A percentile compares a stretch with the other conserved stretches of the same genome.
Evolutionary conservation across 805 yeast genomes (phyloP).

Genomic region (Scheffersomyces amazonensis): DNA sequence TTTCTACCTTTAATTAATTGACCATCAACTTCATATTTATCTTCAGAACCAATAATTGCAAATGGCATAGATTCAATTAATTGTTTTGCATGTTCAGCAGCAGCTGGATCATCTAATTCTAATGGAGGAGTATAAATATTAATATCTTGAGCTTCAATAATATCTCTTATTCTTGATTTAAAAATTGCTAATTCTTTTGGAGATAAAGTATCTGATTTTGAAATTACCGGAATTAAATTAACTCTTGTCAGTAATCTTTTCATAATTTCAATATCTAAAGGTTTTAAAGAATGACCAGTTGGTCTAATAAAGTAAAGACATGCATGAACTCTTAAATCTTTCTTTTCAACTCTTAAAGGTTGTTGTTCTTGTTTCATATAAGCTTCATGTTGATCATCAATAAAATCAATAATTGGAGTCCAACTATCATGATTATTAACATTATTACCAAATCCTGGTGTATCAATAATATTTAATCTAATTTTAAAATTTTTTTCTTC

Average conservation of each 20-base stretch:
- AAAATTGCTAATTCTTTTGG: slow-evolving; percentile 65
- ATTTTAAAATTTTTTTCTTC: slow-evolving; percentile 82
- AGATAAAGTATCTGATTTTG: slow-evolving; percentile 83
- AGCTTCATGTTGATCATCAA: slow-evolving; percentile 87
- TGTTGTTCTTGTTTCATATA: slow-evolving; percentile 93
- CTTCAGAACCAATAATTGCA: slow-evolving; percentile 78
- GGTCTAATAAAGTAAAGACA: slow-evolving; percentile 90
- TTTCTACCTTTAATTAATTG: slow-evolving; percentile 70
- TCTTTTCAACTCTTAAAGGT: slow-evolving; percentile 63
- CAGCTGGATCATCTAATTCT: slow-evolving; percentile 69
- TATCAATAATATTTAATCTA: slow-evolving; percentile 78
- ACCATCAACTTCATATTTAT: slow-evolving; percentile 64
- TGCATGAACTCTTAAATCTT: slow-evolving; percentile 87
- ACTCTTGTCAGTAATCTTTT: slow-evolving; percentile 75
- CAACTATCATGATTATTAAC: slow-evolving; percentile 82
- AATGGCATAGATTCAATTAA: slow-evolving; percentile 84
- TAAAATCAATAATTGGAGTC: slow-evolving; percentile 83
- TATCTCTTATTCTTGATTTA: slow-evolving; percentile 74
- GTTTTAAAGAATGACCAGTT: slow-evolving; percentile 83
- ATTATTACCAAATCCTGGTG: slow-evolving; percentile 93
- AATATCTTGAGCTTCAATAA: slow-evolving; percentile 81
- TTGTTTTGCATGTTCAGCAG: slow-evolving; percentile 77
- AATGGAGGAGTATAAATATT: slow-evolving; percentile 82
- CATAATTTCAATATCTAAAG: slow-evolving; percentile 87
- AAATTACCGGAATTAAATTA: slow-evolving; percentile 85